phyloP scores from a whole-genome alignment of 306 rosid species.

The Begonia masoniana region DNA sequence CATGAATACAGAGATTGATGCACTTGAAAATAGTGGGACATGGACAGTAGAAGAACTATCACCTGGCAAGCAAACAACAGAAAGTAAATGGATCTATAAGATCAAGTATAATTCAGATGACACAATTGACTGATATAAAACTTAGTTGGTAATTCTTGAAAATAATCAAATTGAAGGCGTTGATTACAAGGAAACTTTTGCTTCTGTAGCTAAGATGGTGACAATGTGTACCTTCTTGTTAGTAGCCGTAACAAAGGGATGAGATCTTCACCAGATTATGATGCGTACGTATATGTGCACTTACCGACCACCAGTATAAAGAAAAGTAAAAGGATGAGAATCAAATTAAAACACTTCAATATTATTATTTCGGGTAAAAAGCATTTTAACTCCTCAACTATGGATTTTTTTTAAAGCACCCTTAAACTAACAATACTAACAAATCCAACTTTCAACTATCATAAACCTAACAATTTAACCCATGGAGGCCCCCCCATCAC shows the following conservation, averaged over 20 bases:
- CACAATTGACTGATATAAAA: not conserved
- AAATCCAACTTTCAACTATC: too few relatives aligned
- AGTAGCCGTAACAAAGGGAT: not conserved
- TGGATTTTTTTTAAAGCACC: too few relatives aligned
- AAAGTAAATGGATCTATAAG: not conserved
- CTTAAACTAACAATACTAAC: too few relatives aligned
- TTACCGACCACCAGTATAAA: not conserved
- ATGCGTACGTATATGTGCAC: not conserved
- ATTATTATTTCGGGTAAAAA: too few relatives aligned
- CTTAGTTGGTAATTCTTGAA: not conserved
- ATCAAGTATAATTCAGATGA: not conserved
- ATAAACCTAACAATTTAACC: too few relatives aligned
- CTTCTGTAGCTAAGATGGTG: constrained; percentile 2
- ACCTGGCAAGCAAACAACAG: not conserved
- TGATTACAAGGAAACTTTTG: not conserved
- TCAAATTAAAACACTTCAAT: too few relatives aligned
- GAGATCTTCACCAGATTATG: not conserved
- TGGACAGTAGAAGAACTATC: not conserved
- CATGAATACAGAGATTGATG: not conserved
- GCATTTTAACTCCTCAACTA: too few relatives aligned
- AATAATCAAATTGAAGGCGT: not conserved
- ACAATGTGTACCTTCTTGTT: not conserved
- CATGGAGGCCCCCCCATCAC: too few relatives aligned
- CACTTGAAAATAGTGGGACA: not conserved
- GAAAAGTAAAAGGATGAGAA: too few relatives aligned